These are phyloP conservation scores for Podospora pseudopauciseta DNA, from an alignment of 495 filamentous ascomycete species.

Conservation along the genomic window DNA sequence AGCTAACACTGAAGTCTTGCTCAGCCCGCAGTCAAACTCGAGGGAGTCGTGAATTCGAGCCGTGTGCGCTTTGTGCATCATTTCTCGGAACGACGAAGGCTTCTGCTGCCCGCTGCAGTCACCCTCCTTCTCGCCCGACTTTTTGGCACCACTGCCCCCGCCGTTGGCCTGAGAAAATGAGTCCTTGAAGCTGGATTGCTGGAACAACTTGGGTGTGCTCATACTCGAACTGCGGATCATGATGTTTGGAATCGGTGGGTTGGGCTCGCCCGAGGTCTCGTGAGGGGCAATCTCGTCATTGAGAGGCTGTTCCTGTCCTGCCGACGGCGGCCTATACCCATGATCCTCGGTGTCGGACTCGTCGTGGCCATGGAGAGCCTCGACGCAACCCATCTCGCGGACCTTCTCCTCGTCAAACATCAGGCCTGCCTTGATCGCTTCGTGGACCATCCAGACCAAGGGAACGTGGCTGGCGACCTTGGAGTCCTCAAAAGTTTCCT, in stretches of 20 bases:
- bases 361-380: constrained; percentile 30
- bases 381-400: constrained; percentile 55
- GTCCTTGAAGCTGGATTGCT: constrained; percentile 16
- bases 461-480: constrained; percentile 68
- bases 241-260: constrained; percentile 33
- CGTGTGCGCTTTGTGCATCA: constrained; percentile 56
- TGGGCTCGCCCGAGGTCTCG: not conserved
- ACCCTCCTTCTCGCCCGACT: not conserved
- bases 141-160: not conserved
- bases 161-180: not conserved
- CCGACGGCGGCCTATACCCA: not conserved
- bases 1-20: constrained; percentile 54
- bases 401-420: constrained; percentile 67
- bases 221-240: constrained; percentile 34
- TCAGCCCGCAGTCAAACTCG: constrained; percentile 60
- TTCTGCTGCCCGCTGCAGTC: not conserved
- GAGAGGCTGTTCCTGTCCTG: not conserved
- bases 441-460: constrained; percentile 79
- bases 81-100: constrained; percentile 48
- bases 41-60: constrained; percentile 75
- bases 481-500: constrained; percentile 57
- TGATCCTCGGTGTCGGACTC: not conserved
- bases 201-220: constrained; percentile 24
- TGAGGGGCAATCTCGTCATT: not conserved
- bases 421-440: constrained; percentile 70